Evolutionary conservation across 1,139 yeast genomes (phyloP), one percentile per base, ranked within the genome.

Genomic region (Kodamaea plutei): DNA sequence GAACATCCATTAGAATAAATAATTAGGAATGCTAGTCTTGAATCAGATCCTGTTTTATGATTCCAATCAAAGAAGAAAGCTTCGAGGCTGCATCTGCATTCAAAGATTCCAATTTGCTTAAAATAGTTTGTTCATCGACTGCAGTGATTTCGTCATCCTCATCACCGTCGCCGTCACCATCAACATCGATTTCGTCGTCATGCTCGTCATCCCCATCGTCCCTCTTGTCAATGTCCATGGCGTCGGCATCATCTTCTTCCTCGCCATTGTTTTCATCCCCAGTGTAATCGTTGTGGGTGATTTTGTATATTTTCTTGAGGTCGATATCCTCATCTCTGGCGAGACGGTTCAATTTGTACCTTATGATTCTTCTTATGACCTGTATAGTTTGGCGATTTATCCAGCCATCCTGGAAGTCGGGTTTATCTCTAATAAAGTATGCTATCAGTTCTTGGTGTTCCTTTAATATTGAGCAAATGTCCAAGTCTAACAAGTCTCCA

Each of bases 401-500:
- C 97, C 97, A 91, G 0, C 97, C 97, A 34, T 80, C 72, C 38
- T 61, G 70, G 28, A 60, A 53, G 39, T 67, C 73, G 13, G 64
- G 56, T 8, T 43, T 30, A 48, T 41, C 73, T 45, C 64, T 64
- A 62, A 52, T 75, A 61, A 50, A 76, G 61, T 27, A 57, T 62
- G 37, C 68, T n/a, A n/a, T n/a, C 37, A 29, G 54, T 46, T 5
- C 61, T 26, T 41, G 46, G 14, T 56, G 52, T 2, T 61, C 55
- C 3, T 61, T 54, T 11, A 84, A 54, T 3, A 84, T 54, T 5
- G 64, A 63, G 4, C 57, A 52, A 8, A 89, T 63, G 41, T 79
- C 80, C 5, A 76, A 72, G 48, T 87, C 95, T 4, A 72, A 55
- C 5, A 91, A 64, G 50, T 91, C 93, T 21, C 89, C 89, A n/a